Evolutionary conservation across 129 eudicot species (phyloP), one percentile per base, ranked within the genome.

Genomic region (Helichrysum umbraculigerum): DNA sequence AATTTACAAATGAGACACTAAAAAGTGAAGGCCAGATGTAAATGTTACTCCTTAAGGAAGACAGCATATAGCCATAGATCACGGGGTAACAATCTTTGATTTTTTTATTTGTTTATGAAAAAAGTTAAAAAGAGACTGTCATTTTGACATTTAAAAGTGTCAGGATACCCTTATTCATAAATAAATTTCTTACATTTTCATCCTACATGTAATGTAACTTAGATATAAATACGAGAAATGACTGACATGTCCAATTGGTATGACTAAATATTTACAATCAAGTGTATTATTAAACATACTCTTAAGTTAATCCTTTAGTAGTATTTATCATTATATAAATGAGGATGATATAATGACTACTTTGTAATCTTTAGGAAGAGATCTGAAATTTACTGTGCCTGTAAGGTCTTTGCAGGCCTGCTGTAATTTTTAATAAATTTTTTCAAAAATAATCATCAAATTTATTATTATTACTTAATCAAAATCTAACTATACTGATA

Each of bases 11-110:
- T 78, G 37, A 22, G 52, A 76, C 63, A 65, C 65, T 64, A 41
- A 50, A 25, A 78, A 67, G 51, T 78, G 35, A 57, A 68, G 60
- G 66, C 44, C 39, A 76, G 74, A 57, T 77, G 30, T 77, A 35
- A 77, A 35, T 64, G 44, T 68, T 57, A 41, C 17, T 68, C 5
- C 15, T 44, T 57, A 57, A 54, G 20, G 28, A 61, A 25, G 17
- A 62, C 0, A 47, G n/a, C n/a, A 62, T 12, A 61, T 21, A 22
- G 37, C 39, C 62, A 25, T 42, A 12, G 37, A 69, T 69, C 73
- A 69, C 73, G 60, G 62, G 62, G 10, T 57, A 57, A 57, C 29
- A 57, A 57, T 19, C 62, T 57, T 21, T 57, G 62, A 47, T 14
- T 5, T 47, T 47, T 47, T 11, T 47, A 47, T 47, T 47, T 12